Evolutionary conservation across 2,329 filamentous ascomycete species (phyloP).

Genomic region (Alternaria brassicae): DNA sequence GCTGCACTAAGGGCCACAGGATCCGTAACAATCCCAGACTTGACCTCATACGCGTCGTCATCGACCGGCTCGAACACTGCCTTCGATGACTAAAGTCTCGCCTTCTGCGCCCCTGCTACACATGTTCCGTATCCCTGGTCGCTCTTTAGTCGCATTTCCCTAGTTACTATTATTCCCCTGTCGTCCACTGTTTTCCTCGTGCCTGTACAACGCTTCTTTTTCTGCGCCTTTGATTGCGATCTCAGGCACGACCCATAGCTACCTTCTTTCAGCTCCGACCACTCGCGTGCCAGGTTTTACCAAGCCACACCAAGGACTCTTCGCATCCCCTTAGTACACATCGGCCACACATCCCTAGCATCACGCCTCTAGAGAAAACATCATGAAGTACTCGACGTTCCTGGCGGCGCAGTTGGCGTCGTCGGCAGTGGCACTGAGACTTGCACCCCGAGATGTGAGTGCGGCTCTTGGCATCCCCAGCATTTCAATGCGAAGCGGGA

Average conservation of each 20-base stretch:
- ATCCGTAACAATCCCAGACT: slow-evolving; percentile 15
- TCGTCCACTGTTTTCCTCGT: background rate
- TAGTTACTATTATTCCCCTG: slow-evolving; percentile 6
- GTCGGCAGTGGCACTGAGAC: slow-evolving; percentile 36
- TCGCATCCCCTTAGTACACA: slow-evolving; percentile 12
- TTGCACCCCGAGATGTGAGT: slow-evolving; percentile 47
- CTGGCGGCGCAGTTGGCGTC: slow-evolving; percentile 40
- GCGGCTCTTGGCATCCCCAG: slow-evolving; percentile 33
- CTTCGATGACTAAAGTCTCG: slow-evolving; percentile 8
- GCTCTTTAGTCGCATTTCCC: slow-evolving; percentile 1
- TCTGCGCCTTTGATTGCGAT: background rate
- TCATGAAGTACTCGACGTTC: slow-evolving; percentile 44
- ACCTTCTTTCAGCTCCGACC: slow-evolving; percentile 16
- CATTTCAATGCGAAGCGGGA: slow-evolving; percentile 23
- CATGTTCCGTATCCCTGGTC: slow-evolving; percentile 2
- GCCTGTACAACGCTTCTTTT: background rate
- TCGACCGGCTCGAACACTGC: slow-evolving; percentile 11
- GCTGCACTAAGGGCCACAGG: slow-evolving; percentile 13
- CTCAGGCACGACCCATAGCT: slow-evolving; percentile 5
- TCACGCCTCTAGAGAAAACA: background rate
- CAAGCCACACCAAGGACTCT: slow-evolving; percentile 9
- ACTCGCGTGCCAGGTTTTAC: slow-evolving; percentile 21
- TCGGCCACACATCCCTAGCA: slow-evolving; percentile 7
- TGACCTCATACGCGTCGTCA: slow-evolving; percentile 27
- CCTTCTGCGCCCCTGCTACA: slow-evolving; percentile 5